Evolutionary conservation across 2,329 filamentous ascomycete genomes (phyloP), one percentile per base, ranked within the genome.

Genomic region (Neocatenulostroma microsporum): DNA sequence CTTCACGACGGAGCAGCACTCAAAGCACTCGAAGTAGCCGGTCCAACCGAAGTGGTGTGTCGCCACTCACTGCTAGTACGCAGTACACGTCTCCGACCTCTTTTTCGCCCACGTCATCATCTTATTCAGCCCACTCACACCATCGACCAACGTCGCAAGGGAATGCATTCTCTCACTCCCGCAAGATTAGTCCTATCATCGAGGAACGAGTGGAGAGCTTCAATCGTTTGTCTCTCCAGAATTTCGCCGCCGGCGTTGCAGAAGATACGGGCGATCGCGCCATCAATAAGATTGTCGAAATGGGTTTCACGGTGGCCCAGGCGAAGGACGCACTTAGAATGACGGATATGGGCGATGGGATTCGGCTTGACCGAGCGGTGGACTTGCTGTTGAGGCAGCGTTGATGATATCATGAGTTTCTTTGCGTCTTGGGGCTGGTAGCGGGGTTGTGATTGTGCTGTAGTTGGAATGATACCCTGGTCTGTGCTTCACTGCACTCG

Each of bases 271-370:
- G 70, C 11, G 74, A 78, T 31, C 63, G 66, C 30, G 76, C 76
- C 1, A 68, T 80, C 13, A 60, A 64, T 30, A 62, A 67, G 27
- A 71, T 80, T 38, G 72, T 78, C 4, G 69, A 76, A 23, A 73
- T 80, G 54, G 76, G 76, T 0, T 80, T 80, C 45, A 64, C 64
- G 6, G 60, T 68, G 12, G 64, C 67, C 13, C 66, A 76, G 44
- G 75, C 74, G 6, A 68, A 70, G 40, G 67, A 70, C 48, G 76
- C 76, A 13, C 57, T 80, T 13, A 67, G 69, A 26, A 66, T 70
- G 47, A 80, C 75, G 4, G 76, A 80, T 52, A 68, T 67, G 11
- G 76, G 75, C 0, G 72, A 76, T 44, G 73, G 73, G 1, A 59
- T 80, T 44, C 62, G 77, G 39, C 63, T 74, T 8, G 67, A 76